phyloP scores from a whole-genome alignment of 352 stramenopile genomes.

The Pythium chondricola region DNA sequence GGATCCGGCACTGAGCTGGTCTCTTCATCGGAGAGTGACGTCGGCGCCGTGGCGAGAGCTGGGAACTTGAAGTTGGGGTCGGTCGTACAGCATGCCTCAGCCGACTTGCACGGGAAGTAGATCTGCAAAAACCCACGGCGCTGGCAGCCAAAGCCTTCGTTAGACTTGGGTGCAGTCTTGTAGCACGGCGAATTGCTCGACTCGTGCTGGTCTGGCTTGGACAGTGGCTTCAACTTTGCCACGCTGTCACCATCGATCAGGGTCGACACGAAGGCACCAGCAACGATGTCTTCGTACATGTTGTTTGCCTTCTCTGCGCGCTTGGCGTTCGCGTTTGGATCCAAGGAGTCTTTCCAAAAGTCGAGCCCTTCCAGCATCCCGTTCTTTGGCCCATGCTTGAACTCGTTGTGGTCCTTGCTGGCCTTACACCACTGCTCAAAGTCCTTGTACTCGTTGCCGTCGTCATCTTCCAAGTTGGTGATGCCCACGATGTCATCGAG shows the following conservation, averaged over 20 bases:
- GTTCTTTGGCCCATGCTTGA: conserved; percentile 31
- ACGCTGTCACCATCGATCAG: conserved; percentile 34
- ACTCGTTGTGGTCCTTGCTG: conserved; percentile 56
- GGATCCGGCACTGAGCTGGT: no score
- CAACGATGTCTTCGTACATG: conserved; percentile 34
- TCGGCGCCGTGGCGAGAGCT: conserved; percentile 50
- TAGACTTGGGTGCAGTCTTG: conserved; percentile 44
- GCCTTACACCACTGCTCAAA: conserved; percentile 64
- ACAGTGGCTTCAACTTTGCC: conserved; percentile 38
- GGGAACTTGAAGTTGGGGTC: conserved; percentile 53
- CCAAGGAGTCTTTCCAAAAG: conserved; percentile 63
- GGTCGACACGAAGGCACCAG: conserved; percentile 24
- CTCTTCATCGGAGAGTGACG: no score
- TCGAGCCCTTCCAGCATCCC: conserved; percentile 31
- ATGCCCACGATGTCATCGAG: conserved; percentile 78
- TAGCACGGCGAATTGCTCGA: conserved; percentile 64
- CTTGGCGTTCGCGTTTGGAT: conserved; percentile 32
- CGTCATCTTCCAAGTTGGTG: conserved; percentile 41
- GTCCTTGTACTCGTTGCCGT: conserved; percentile 35
- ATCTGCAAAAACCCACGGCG: conserved; percentile 68
- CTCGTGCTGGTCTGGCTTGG: conserved; percentile 38
- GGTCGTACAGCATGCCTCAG: conserved; percentile 29
- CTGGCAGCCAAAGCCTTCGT: conserved; percentile 50
- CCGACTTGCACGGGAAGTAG: conserved; percentile 43
- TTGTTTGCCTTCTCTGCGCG: conserved; percentile 37